Percentiles rank a stretch among this genome's conserved stretches.
Evolutionary conservation across 108 stramenopile species (phyloP).

Genomic region (Fistulifera pelliculosa): DNA sequence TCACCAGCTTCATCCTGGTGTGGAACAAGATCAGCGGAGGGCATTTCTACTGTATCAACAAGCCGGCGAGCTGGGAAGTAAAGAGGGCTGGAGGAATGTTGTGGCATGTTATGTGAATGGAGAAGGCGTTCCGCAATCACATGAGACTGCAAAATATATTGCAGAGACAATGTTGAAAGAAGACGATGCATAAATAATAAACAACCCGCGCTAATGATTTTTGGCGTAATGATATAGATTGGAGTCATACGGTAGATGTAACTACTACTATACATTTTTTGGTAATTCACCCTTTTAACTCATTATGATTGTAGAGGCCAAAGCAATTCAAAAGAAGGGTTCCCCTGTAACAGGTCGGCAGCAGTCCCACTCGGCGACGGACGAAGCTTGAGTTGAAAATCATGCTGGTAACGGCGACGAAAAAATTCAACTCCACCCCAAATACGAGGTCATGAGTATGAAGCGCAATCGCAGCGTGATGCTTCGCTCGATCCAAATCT

Average conservation of each 20-base stretch:
- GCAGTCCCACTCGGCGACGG: conserved; percentile 3
- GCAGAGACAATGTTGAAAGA: conserved; percentile 66
- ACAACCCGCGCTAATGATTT: no score
- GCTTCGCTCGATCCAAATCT: conserved; percentile 21
- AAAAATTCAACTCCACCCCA: conserved; percentile 58
- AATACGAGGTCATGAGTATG: conserved; percentile 54
- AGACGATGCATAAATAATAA: conserved; percentile 2
- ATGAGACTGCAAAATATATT: conserved; percentile 69
- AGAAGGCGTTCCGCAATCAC: conserved; percentile 62
- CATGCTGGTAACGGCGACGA: conserved; percentile 43
- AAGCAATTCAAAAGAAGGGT: no score
- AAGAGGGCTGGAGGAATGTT: conserved; percentile 80
- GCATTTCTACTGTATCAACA: conserved; percentile 77
- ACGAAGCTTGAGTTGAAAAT: conserved; percentile 41
- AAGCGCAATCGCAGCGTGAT: conserved; percentile 46
- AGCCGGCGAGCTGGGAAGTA: conserved; percentile 71
- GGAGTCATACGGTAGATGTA: no score
- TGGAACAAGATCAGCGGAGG: conserved; percentile 39
- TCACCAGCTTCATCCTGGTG: conserved; percentile 39
- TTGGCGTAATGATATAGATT: no score
- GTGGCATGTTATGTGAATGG: conserved; percentile 71
- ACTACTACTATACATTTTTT: no score
- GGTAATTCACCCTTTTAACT: no score
- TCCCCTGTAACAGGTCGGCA: no score
- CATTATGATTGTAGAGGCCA: no score